Percentiles rank a stretch among this genome's conserved stretches.
Conservation (phyloP, 495 filamentous ascomycete genomes). For the Aeminium ludgeri region DNA sequence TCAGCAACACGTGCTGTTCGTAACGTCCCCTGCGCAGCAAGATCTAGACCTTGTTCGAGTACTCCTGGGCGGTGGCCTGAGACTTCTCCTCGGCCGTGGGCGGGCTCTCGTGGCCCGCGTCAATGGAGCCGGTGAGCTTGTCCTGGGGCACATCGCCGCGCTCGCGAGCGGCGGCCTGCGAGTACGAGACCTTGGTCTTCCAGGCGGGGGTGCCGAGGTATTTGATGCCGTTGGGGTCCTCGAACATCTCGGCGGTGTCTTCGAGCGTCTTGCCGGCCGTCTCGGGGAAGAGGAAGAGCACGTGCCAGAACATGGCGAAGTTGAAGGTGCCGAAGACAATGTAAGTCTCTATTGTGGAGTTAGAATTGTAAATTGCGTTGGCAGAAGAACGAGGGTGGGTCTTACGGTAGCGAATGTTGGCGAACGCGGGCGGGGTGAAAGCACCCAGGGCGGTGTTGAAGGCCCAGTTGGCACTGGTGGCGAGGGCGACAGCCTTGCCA, state of each 20-base stretch:
- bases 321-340: constrained; percentile 64
- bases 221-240: constrained; percentile 38
- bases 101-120: neutral
- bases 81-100: neutral
- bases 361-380: too few species aligned
- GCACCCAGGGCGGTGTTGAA: constrained; percentile 69
- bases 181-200: constrained; percentile 30
- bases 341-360: constrained; percentile 33
- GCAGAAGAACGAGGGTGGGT: constrained; percentile 30
- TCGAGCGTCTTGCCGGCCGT: constrained; percentile 69
- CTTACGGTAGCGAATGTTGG: constrained; percentile 33
- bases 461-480: constrained; percentile 32
- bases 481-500: constrained; percentile 17
- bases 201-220: constrained; percentile 52
- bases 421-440: constrained; percentile 62
- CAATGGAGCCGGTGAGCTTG: constrained; percentile 5
- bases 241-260: constrained; percentile 57
- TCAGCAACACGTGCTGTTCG: too few species aligned
- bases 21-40: too few species aligned
- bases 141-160: constrained; percentile 6
- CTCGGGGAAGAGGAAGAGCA: constrained; percentile 72
- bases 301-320: constrained; percentile 51
- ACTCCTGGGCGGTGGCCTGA: neutral
- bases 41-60: too few species aligned
- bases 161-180: constrained; percentile 4